A percentile compares a stretch with the other conserved stretches of the same genome.
Conservation (phyloP, 2,329 filamentous ascomycete species). For the Neofusicoccum sp. region DNA sequence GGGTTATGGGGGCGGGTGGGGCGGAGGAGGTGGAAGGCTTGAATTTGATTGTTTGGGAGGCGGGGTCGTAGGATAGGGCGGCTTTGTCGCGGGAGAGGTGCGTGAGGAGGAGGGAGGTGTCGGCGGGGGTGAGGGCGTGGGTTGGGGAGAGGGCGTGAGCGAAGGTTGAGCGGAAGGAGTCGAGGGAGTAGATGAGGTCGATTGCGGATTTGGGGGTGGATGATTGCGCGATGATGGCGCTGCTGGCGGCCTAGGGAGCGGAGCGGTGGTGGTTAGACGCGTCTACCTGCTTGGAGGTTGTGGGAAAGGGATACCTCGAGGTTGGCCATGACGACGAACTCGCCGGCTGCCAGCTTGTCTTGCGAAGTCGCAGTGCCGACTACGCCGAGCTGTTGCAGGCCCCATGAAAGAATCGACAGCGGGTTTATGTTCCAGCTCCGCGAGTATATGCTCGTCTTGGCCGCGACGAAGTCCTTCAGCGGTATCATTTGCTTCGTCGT, state of each 20-base stretch:
- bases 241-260: conserved; percentile 40
- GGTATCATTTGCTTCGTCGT: conserved; percentile 67
- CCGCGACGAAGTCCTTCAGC: conserved; percentile 64
- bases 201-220: conserved; percentile 33
- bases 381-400: conserved; percentile 67
- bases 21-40: conserved; percentile 51
- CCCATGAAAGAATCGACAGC: conserved; percentile 73
- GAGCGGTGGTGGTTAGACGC: neutral
- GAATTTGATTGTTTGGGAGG: conserved; percentile 75
- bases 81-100: conserved; percentile 58
- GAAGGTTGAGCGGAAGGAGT: conserved; percentile 36
- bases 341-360: conserved; percentile 59
- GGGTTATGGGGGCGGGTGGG: conserved; percentile 57
- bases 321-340: conserved; percentile 66
- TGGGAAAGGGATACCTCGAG: conserved; percentile 48
- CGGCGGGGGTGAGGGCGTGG: conserved; percentile 46
- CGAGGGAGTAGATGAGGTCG: conserved; percentile 35
- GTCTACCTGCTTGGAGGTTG: neutral
- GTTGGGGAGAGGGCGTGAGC: conserved; percentile 27
- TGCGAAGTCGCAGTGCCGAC: conserved; percentile 47
- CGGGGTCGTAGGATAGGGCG: conserved; percentile 73
- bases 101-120: conserved; percentile 70
- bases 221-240: conserved; percentile 37
- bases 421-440: conserved; percentile 67
- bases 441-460: conserved; percentile 69